These are phyloP conservation scores for Uronychia setigera DNA, from an alignment of 73 alveolate species.

Conservation along the genomic window DNA sequence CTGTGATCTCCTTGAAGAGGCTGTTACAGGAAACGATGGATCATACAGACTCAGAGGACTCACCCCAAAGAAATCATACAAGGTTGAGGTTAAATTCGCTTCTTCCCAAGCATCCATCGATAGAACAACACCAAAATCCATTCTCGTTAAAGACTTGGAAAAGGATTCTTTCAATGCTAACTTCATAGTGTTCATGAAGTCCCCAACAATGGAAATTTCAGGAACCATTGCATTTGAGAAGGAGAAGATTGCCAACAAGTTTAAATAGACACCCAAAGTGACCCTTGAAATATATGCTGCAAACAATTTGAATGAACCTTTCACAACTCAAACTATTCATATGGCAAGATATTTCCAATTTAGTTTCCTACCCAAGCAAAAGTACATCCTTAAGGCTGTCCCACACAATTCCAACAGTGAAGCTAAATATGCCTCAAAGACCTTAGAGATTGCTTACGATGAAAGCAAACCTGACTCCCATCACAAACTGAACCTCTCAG, in stretches of 20 bases:
- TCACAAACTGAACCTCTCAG: background rate
- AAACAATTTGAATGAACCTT: conserved; percentile 16
- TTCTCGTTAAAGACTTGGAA: conserved; percentile 46
- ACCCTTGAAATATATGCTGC: conserved; percentile 29
- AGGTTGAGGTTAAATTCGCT: conserved; percentile 42
- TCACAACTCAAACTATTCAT: conserved; percentile 14
- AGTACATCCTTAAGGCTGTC: conserved; percentile 22
- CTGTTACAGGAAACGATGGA: conserved; percentile 65
- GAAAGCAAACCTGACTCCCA: background rate
- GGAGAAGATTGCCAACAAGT: conserved; percentile 22
- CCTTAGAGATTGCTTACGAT: background rate
- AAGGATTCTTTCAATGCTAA: conserved; percentile 62
- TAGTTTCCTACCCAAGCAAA: conserved; percentile 25
- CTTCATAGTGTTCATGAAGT: conserved; percentile 66
- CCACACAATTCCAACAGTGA: conserved; percentile 4
- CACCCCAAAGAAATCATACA: conserved; percentile 64
- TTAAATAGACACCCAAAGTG: conserved; percentile 19
- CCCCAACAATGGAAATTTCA: conserved; percentile 63
- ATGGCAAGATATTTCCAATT: conserved; percentile 37
- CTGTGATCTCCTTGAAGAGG: conserved; percentile 65
- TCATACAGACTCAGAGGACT: conserved; percentile 72
- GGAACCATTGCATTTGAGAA: conserved; percentile 19
- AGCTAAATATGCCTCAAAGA: background rate
- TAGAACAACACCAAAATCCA: conserved; percentile 59
- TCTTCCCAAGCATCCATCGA: conserved; percentile 45